Base-by-base conservation (phyloP, 129 eudicot species). In the Helianthus annuus region DNA sequence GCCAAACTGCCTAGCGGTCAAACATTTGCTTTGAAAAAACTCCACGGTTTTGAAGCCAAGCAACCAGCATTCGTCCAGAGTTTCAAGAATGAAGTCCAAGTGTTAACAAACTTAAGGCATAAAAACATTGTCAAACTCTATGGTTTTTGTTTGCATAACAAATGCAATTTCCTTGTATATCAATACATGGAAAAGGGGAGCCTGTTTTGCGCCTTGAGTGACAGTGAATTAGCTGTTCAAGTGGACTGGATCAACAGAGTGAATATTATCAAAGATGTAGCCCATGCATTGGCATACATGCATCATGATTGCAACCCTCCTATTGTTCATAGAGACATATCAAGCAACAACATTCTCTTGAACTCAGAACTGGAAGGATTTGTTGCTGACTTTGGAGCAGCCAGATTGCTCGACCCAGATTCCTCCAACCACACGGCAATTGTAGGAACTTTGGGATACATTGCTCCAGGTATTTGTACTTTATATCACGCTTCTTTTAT, bases 381-480 rank as follows among this genome's bases (percentile, higher is more conserved):
- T 51, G 72, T 81, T 5, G 76, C 85, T 7, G 85, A 81, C 48
- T 81, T 81, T 76, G 81, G 85, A 51, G 74, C 75, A 40, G 75
- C 85, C n/a, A 71, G 72, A 71, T 76, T 76, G 60, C 66, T 76
- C 27, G 32, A 66, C 22, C 71, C 71, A 1, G 75, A 81, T 59
- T 76, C 79, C 9, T 71, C 79, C 36, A 76, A 81, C 66, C 74
- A 48, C 55, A 72, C 79, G 0, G 54, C n/a, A 10, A 14, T 77
- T 6, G 73, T 60, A 2, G 82, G 82, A 22, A 77, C 82, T 8
- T 68, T 59, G 32, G 86, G 85, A 58, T 81, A 81, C 63, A 60
- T 75, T 69, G 83, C 78, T 70, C 83, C 83, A 74, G 81, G 87
- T 6, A 29, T 29, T 29, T 29, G 3, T 29, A 29, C 34, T 29